phyloP scores from a whole-genome alignment of 176 grass and related monocot species.

The Poa pratensis region DNA sequence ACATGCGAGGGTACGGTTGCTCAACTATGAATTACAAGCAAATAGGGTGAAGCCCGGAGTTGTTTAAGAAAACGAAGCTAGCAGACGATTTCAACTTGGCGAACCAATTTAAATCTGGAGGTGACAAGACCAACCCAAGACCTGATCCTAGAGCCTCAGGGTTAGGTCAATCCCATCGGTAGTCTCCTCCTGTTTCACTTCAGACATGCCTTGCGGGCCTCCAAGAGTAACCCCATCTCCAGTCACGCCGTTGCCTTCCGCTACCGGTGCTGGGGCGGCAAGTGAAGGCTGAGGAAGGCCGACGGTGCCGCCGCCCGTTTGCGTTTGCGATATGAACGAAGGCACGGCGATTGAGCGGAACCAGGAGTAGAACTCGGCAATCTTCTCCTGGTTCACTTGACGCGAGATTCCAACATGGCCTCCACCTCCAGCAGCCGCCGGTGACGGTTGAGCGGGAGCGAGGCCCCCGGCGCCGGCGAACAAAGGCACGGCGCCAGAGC shows the following conservation, averaged over 20 bases:
- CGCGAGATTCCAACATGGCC: neutral
- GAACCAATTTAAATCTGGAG: neutral
- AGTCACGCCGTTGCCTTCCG: neutral
- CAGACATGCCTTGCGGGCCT: neutral
- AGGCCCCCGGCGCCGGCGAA: neutral
- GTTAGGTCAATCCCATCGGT: neutral
- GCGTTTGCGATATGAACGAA: too few species aligned
- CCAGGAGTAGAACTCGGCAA: neutral
- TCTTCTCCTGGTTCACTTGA: neutral
- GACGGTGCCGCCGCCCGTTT: too few species aligned
- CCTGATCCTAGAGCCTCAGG: neutral
- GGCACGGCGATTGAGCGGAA: too few species aligned
- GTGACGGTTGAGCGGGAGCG: neutral
- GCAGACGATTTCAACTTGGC: neutral
- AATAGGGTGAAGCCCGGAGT: neutral
- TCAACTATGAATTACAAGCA: neutral
- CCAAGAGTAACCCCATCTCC: neutral
- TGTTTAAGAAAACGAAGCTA: neutral
- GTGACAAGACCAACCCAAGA: neutral
- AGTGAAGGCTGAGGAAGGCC: neutral
- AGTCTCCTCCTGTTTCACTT: neutral
- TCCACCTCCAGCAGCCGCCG: neutral
- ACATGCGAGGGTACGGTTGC: neutral
- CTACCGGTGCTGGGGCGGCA: neutral
- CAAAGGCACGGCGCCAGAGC: neutral